Conservation (phyloP, 164 flowering plant species). For the Paratinospora sagittata region DNA sequence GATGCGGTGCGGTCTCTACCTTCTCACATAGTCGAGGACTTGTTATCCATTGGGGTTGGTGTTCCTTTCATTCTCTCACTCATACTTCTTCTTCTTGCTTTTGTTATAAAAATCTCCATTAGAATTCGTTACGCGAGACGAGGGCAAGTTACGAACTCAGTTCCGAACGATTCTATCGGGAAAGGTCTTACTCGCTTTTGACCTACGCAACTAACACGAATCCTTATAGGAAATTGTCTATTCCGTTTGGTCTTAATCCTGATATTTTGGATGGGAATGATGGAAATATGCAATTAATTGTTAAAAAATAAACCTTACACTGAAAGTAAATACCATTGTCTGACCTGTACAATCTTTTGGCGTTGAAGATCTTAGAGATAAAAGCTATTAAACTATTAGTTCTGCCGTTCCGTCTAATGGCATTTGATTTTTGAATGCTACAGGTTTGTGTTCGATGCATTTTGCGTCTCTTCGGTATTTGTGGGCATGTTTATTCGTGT, state of each 20-base stretch:
- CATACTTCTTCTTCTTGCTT: not conserved
- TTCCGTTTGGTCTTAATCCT: too few species aligned
- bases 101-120: not conserved
- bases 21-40: slow-evolving; percentile 36
- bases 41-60: slow-evolving; percentile 52
- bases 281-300: not conserved
- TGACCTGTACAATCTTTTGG: too few species aligned
- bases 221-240: too few species aligned
- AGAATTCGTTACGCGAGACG: not conserved
- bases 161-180: not conserved
- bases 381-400: too few species aligned
- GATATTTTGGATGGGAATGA: too few species aligned
- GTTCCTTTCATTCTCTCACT: not conserved
- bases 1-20: slow-evolving; percentile 43
- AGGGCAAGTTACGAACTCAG: too few species aligned
- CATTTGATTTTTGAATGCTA: too few species aligned
- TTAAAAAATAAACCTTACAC: too few species aligned
- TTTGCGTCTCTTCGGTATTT: slow-evolving; percentile 46
- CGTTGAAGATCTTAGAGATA: too few species aligned
- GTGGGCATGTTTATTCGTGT: slow-evolving; percentile 23
- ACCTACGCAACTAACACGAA: too few species aligned
- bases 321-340: too few species aligned
- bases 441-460: slow-evolving; percentile 72
- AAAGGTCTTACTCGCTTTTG: not conserved
- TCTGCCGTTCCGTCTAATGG: too few species aligned